Evolutionary conservation across 352 stramenopile species (phyloP).

Genomic region (Phytophthora sansomeana): DNA sequence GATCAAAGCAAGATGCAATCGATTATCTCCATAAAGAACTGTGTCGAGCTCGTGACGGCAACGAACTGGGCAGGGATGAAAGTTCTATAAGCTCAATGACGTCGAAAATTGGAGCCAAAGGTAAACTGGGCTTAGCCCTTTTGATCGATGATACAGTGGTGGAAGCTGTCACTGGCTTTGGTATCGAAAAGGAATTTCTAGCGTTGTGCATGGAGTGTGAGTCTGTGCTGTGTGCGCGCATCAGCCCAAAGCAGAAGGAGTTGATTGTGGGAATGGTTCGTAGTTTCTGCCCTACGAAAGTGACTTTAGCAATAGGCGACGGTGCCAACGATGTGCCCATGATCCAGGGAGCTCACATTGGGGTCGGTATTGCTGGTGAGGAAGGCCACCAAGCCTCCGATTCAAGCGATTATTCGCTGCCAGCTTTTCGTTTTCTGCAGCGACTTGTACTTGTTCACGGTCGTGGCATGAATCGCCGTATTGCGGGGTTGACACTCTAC

Average conservation of each 20-base stretch:
- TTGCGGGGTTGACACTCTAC: slow-evolving; percentile 75
- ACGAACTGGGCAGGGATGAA: slow-evolving; percentile 3
- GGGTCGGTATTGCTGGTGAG: slow-evolving; percentile 66
- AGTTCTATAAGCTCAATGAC: slow-evolving; percentile 12
- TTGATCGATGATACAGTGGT: slow-evolving; percentile 62
- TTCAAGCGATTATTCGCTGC: slow-evolving; percentile 91
- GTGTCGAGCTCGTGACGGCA: slow-evolving; percentile 11
- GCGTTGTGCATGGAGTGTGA: slow-evolving; percentile 81
- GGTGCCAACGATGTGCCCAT: slow-evolving; percentile 95
- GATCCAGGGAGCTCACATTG: slow-evolving; percentile 87
- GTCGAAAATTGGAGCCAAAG: slow-evolving; percentile 1
- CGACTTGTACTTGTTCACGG: slow-evolving; percentile 90
- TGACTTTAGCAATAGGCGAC: slow-evolving; percentile 89
- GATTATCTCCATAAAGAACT: slow-evolving; percentile 44
- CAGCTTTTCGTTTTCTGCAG: slow-evolving; percentile 86
- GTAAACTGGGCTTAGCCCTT: slow-evolving; percentile 34
- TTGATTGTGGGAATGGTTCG: slow-evolving; percentile 95
- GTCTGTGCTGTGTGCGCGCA: slow-evolving; percentile 96
- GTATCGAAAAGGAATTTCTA: slow-evolving; percentile 57
- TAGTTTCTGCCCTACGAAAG: slow-evolving; percentile 46
- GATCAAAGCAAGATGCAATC: slow-evolving; percentile 30
- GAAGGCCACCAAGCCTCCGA: slow-evolving; percentile 89
- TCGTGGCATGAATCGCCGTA: slow-evolving; percentile 74
- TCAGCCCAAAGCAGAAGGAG: slow-evolving; percentile 97
- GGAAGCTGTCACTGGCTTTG: slow-evolving; percentile 46